Base-by-base conservation (phyloP, 257 asterid genomes). In the Nicotiana tabacum region DNA sequence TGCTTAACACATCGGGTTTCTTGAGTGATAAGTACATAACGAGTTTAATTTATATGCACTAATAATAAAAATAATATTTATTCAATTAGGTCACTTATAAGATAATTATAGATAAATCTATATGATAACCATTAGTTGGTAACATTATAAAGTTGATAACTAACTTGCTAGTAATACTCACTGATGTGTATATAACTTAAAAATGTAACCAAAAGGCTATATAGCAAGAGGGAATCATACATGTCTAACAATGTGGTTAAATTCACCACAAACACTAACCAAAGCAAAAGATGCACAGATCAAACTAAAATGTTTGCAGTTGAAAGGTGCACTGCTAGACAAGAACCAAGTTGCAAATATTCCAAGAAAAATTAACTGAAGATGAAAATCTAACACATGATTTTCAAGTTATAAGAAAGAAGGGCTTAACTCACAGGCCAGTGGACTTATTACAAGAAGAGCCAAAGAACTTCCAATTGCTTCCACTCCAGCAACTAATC, bases 241-340 rank as follows among this genome's bases (percentile, higher is more conserved):
- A 69, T n/a, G 77, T 39, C 56, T 39, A 69, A 39, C 18, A 35
- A 35, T 35, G 39, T 35, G 6, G 39, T 35, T 35, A 35, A 35
- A 35, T 35, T 0, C 39, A 35, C 39, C 39, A 35, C 39, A 35
- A 1, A 35, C 39, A 35, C 6, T 35, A 35, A 1, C 98, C 91
- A 92, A 87, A 89, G 96, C 88, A 29, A 91, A 68, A 60, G 97
- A 88, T 37, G 99, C 99, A 66, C 95, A 83, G 53, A 95, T 83
- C 84, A 95, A 90, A 79, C 98, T 92, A 91, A 95, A 95, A 70
- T 97, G 97, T 88, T 92, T 95, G 83, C 97, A 95, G 85, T 94
- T 21, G 88, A 94, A 95, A 51, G 99, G 98, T 15, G 99, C 95
- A 29, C 90, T 81, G 82, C 90, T 83, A 6, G 97, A 96, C 53